Evolutionary conservation across 192 early-diverging fungal genomes (phyloP).

Genomic region (Cetraspora pellucida): DNA sequence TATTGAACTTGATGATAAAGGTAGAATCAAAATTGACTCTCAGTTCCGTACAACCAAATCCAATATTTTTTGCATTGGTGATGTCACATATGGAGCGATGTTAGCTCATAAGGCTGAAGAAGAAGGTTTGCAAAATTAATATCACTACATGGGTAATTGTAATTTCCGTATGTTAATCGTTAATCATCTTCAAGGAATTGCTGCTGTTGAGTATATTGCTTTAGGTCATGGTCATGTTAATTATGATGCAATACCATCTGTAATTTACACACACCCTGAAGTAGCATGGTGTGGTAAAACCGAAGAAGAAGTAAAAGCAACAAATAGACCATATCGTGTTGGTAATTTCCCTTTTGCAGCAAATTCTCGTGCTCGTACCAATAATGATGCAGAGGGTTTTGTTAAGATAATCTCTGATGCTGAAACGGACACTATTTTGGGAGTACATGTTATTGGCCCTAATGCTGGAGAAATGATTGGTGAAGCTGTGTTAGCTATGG

Average conservation of each 20-base stretch:
- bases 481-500: slow-evolving; percentile 95
- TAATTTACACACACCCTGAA: slow-evolving; percentile 98
- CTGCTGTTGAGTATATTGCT: slow-evolving; percentile 90
- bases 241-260: slow-evolving; percentile 96
- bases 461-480: slow-evolving; percentile 99
- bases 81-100: slow-evolving; percentile 97
- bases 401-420: slow-evolving; percentile 97
- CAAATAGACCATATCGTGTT: slow-evolving; percentile 83
- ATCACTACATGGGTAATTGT: neutral
- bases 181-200: slow-evolving; percentile 56
- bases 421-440: slow-evolving; percentile 94
- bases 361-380: slow-evolving; percentile 98
- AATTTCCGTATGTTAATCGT: neutral
- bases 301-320: slow-evolving; percentile 89
- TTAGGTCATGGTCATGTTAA: slow-evolving; percentile 96
- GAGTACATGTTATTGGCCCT: slow-evolving; percentile 98
- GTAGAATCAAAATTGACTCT: slow-evolving; percentile 84
- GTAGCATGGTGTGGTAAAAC: slow-evolving; percentile 98
- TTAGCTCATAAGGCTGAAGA: slow-evolving; percentile 99
- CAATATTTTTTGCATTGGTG: slow-evolving; percentile 94
- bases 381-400: slow-evolving; percentile 88
- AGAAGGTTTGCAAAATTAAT: slow-evolving; percentile 64
- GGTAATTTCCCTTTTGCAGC: slow-evolving; percentile 95
- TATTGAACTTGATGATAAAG: slow-evolving; percentile 82
- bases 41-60: slow-evolving; percentile 85